Percentiles rank a stretch among this genome's conserved stretches.
These are phyloP conservation scores for Penicillium aurantiogriseum DNA, from an alignment of 2,329 filamentous ascomycete genomes.

Conservation along the genomic window DNA sequence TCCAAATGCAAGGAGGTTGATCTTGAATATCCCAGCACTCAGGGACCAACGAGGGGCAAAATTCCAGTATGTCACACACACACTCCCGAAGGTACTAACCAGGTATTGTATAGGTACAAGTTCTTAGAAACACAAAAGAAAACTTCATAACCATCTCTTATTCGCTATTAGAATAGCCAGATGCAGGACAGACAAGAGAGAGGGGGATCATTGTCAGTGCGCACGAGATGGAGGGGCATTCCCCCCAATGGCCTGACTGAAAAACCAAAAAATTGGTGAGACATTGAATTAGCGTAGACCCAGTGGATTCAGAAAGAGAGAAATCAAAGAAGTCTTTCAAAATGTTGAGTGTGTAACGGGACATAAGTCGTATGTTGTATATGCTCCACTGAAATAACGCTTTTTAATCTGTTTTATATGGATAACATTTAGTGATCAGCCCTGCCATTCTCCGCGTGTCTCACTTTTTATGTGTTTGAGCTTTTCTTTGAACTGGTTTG, in stretches of 20 bases:
- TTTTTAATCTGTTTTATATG: not conserved
- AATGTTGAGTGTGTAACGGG: not conserved
- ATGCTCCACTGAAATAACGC: not conserved
- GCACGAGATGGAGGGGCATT: constrained; percentile 1
- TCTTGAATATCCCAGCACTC: not conserved
- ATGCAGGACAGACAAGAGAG: constrained; percentile 11
- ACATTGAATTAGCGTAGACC: not conserved
- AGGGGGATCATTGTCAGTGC: constrained; percentile 11
- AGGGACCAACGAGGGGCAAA: constrained; percentile 9
- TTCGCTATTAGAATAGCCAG: not conserved
- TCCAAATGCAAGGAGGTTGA: constrained; percentile 7
- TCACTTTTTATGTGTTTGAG: not conserved
- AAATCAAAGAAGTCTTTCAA: not conserved
- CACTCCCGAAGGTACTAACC: not conserved
- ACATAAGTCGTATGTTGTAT: not conserved
- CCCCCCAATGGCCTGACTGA: not conserved
- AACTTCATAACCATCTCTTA: not conserved
- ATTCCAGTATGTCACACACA: constrained; percentile 4
- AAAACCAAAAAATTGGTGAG: not conserved
- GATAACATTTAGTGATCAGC: not conserved
- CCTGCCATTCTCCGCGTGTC: not conserved
- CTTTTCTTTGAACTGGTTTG: not conserved
- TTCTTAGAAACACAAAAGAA: not conserved
- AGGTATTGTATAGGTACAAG: not conserved
- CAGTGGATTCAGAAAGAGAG: not conserved